Base-by-base conservation (phyloP, 805 yeast genomes). In the Monosporozyma unispora region DNA sequence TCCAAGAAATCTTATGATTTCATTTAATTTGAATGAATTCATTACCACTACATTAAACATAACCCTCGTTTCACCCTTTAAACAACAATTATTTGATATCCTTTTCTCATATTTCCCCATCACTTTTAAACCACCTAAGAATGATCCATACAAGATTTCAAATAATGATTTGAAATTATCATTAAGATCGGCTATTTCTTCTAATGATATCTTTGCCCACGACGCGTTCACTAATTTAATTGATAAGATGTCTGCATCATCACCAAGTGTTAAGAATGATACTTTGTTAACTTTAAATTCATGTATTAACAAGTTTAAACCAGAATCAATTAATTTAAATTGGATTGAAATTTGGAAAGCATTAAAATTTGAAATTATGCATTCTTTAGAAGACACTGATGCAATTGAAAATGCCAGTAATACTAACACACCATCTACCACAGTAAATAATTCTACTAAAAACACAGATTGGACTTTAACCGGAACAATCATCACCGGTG, bases 41-140 rank as follows among this genome's bases (percentile, higher is more conserved):
- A 76, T 90, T 12, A 57, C 57, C 3, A 69, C 80, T 25, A 54
- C 62, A 14, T 52, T 58, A 10, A 62, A 67, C 70, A 10, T 18
- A 12, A 9, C 27, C 4, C 10, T 31, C n/a, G 21, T 33, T 11
- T 22, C 16, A n/a, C 48, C 44, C 9, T 37, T 23, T 2, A 60
- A 76, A 29, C 83, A 84, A 55, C 87, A 86, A 9, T 64, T 93
- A 51, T 95, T 90, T 62, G 99, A 93, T 62, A 79, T 85, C 33
- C 73, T 87, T 39, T 95, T 91, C 63, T 93, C 99, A 66, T 93
- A 93, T 69, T 93, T 91, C 70, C 99, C 99, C 11, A 90, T 93
- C 41, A 85, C 96, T 1, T 93, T 95, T 69, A 82, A 81, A 50
- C 96, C 98, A 1, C 96, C 98, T 3, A 78, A 81, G 45, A 72